A percentile compares a stretch with the other conserved stretches of the same genome.
phyloP scores from a whole-genome alignment of 2,329 filamentous ascomycete genomes.

The Penicillium crustosum region DNA sequence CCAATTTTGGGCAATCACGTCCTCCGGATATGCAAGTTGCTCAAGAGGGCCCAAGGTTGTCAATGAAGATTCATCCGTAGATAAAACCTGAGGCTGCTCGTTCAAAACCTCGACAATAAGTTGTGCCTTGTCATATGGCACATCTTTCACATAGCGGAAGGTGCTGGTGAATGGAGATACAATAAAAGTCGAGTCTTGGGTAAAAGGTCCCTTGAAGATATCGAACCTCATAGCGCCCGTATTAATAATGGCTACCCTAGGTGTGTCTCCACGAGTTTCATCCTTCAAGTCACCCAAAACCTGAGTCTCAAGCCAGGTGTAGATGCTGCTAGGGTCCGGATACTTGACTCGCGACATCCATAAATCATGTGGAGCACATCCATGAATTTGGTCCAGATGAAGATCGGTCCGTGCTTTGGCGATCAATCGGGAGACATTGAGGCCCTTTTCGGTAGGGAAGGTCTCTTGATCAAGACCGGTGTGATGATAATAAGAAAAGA shows the following conservation, averaged over 20 bases:
- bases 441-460: conserved; percentile 75
- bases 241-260: conserved; percentile 73
- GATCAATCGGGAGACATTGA: conserved; percentile 70
- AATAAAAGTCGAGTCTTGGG: conserved; percentile 79
- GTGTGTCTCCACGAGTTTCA: conserved; percentile 57
- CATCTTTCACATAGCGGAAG: conserved; percentile 73
- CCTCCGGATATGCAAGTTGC: conserved; percentile 35
- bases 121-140: conserved; percentile 74
- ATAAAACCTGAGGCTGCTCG: conserved; percentile 54
- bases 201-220: conserved; percentile 89
- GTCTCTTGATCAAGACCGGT: conserved; percentile 68
- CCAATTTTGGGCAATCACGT: conserved; percentile 22
- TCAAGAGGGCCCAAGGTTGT: conserved; percentile 48
- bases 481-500: conserved; percentile 80
- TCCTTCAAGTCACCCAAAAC: conserved; percentile 69
- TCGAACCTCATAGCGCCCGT: conserved; percentile 93
- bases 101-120: conserved; percentile 64
- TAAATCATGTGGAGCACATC: conserved; percentile 77
- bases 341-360: conserved; percentile 83
- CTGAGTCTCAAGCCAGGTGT: conserved; percentile 73
- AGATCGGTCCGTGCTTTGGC: conserved; percentile 67
- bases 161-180: conserved; percentile 84
- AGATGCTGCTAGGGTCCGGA: conserved; percentile 71
- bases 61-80: conserved; percentile 15
- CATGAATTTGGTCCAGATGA: conserved; percentile 69